Base-by-base conservation (phyloP, 2,329 filamentous ascomycete species). In the Hypoxylon sp. region DNA sequence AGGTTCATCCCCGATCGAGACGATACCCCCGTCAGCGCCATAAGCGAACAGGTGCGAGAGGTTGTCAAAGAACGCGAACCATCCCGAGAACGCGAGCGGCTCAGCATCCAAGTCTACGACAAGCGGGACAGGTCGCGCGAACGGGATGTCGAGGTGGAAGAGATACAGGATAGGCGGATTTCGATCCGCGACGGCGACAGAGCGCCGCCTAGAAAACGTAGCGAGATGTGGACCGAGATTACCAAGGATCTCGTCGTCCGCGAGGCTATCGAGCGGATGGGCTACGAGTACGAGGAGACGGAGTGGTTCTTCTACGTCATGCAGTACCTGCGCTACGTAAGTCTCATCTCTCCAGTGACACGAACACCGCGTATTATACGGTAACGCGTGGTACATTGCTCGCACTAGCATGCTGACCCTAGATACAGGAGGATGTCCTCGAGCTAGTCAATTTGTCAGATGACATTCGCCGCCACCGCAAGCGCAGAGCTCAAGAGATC, bases 201-300 rank as follows among this genome's bases (percentile, higher is more conserved):
- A 3, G 36, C 26, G 3, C 73, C 79, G 14, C 76, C 77, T 12
- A 77, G 82, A 20, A 84, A 83, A 53, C 80, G 85, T 30, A 85
- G 86, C 59, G 88, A 91, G 64, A 92, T 97, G 82, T 98, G 95
- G 95, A 99, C 96, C 0, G 96, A 98, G 79, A 93, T 99, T 72
- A 97, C 95, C 46, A 97, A 97, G 80, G 94, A 97, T 71, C 80
- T 98, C 33, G 93, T 98, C 14, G 84, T 90, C 62, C 89, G 91
- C 54, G 93, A 97, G 76, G 96, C 96, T 16, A 92, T 98, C 69
- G 90, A 97, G 71, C 84, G 91, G 73, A 81, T 90, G 75, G 93
- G 93, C 2, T 98, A 97, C 78, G 89, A 92, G 64, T 98, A 90
- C 75, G 93, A 97, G 76, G 94, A 98, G 83, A 96, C 93, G 0